phyloP scores from a whole-genome alignment of 208 protist genomes.

The Leptomonas pyrrhocoris region DNA sequence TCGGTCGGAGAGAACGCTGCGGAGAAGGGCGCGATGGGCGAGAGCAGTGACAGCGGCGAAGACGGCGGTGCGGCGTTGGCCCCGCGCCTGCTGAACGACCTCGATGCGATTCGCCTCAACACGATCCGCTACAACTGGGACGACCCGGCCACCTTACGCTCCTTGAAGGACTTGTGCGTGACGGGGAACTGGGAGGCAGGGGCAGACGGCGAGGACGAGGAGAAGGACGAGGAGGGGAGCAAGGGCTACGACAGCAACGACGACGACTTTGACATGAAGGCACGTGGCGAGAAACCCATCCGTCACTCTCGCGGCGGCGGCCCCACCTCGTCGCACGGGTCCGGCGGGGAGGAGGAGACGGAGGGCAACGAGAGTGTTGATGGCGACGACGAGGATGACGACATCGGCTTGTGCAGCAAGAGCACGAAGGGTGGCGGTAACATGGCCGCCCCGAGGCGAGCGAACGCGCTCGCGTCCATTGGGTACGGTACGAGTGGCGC shows the following conservation, averaged over 20 bases:
- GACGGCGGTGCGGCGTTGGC: conserved; percentile 46
- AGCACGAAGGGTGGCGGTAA: neutral
- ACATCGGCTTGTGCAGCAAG: conserved; percentile 10
- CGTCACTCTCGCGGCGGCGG: neutral
- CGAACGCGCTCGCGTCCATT: conserved; percentile 36
- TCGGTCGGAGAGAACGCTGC: conserved; percentile 21
- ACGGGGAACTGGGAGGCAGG: conserved; percentile 93
- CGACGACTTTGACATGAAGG: conserved; percentile 82
- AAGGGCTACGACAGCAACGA: conserved; percentile 89
- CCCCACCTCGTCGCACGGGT: conserved; percentile 9
- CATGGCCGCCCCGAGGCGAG: conserved; percentile 1
- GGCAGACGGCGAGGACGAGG: conserved; percentile 45
- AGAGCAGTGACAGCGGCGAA: conserved; percentile 7
- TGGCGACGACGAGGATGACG: conserved; percentile 40
- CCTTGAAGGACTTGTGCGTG: conserved; percentile 94
- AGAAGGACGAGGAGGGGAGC: conserved; percentile 53
- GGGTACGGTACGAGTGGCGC: conserved; percentile 14
- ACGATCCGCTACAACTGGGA: conserved; percentile 63
- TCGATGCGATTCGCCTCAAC: conserved; percentile 65
- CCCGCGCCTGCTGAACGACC: conserved; percentile 66
- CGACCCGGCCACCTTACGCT: conserved; percentile 48
- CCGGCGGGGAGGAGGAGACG: conserved; percentile 33
- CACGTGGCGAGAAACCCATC: conserved; percentile 64
- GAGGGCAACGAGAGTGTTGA: conserved; percentile 60
- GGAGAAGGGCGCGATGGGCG: conserved; percentile 42